Base-by-base conservation (phyloP, 73 alveolate genomes). In the Effrenium voratum region DNA sequence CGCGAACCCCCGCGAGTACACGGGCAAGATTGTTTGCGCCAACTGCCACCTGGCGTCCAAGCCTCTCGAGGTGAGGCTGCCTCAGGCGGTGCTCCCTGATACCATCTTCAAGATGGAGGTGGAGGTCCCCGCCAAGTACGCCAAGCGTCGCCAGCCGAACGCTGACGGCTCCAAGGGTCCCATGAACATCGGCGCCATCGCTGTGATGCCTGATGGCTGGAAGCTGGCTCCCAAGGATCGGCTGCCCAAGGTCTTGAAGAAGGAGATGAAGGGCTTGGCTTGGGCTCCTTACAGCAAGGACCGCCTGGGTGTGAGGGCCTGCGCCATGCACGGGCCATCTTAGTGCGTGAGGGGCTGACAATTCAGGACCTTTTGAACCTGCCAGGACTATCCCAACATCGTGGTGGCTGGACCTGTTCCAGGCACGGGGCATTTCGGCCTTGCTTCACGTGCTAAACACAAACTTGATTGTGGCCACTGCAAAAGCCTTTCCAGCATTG, bases 261-360 rank as follows among this genome's bases (percentile, higher is more conserved):
- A 91, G 98, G 98, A 91, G 98, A 91, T 91, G 98, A 91, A 91
- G 98, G 98, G 98, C 77, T 59, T 91, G 70, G 98, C 98, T 40
- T 91, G 98, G 98, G 57, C 87, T 22, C 85, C 98, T 43, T 91
- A 72, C 90, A 91, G 98, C 98, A 91, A 91, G 98, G 95, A 91
- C 60, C 30, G 70, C 34, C 84, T 50, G n/a, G n/a, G n/a, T n/a
- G n/a, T n/a, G n/a, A n/a, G n/a, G n/a, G n/a, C n/a, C n/a, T n/a
- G n/a, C n/a, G n/a, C n/a, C n/a, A n/a, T n/a, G n/a, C n/a, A n/a
- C n/a, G n/a, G n/a, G n/a, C n/a, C n/a, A n/a, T n/a, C n/a, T n/a
- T n/a, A n/a, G n/a, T n/a, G n/a, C n/a, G n/a, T n/a, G n/a, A n/a
- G n/a, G n/a, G n/a, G n/a, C n/a, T n/a, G n/a, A n/a, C n/a, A n/a